Percentiles rank a stretch among this genome's conserved stretches.
Conservation (phyloP, 176 grass and related monocot genomes). For the Alopecurus myosuroides region DNA sequence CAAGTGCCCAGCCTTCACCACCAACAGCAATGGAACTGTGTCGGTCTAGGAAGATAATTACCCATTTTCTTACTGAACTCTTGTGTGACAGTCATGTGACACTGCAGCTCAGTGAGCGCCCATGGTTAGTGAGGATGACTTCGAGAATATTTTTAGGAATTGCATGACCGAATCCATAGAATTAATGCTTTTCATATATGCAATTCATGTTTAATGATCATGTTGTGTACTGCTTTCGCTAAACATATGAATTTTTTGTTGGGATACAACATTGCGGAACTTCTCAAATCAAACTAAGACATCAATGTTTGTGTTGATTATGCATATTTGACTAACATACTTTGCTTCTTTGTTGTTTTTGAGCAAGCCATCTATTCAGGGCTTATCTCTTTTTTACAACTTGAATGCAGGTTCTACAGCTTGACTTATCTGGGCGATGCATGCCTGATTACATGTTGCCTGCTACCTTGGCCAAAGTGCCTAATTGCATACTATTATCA, state of each 20-base stretch:
- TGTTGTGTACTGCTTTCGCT: neutral
- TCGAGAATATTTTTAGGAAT: conserved; percentile 51
- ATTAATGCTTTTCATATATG: conserved; percentile 34
- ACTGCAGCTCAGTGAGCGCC: conserved; percentile 69
- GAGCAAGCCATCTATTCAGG: neutral
- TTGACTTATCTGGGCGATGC: conserved; percentile 87
- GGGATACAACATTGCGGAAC: neutral
- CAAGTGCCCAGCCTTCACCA: no score
- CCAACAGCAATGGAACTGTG: conserved; percentile 56
- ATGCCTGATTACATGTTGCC: conserved; percentile 76
- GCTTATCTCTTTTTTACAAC: neutral
- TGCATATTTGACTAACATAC: neutral
- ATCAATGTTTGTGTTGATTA: neutral
- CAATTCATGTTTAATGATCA: neutral
- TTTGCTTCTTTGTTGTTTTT: conserved; percentile 4
- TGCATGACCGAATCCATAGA: conserved; percentile 50
- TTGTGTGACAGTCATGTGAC: conserved; percentile 40
- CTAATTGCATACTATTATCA: conserved; percentile 63
- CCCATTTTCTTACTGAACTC: conserved; percentile 53
- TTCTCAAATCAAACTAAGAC: neutral
- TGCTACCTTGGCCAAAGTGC: conserved; percentile 58
- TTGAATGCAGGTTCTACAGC: conserved; percentile 63
- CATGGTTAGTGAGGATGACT: conserved; percentile 76
- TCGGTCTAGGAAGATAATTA: conserved; percentile 71
- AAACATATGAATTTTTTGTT: neutral